phyloP scores from a whole-genome alignment of 139 green algal species.

The Marvania coccoides region DNA sequence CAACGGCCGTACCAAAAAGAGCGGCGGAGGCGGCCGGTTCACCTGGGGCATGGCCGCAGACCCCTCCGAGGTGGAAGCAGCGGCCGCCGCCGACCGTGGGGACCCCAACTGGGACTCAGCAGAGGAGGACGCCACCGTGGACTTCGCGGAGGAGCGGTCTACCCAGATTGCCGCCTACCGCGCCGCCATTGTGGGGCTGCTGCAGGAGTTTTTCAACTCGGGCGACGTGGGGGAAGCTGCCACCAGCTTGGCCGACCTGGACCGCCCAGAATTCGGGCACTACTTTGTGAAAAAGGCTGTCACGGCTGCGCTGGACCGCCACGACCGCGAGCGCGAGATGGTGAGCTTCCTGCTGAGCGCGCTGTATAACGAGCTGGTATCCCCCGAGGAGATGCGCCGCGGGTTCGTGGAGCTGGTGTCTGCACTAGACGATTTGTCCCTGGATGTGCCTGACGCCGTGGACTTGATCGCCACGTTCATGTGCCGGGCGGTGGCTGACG shows the following conservation, averaged over 20 bases:
- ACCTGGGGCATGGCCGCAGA: constrained; percentile 65
- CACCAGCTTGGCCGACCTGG: constrained; percentile 54
- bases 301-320: constrained; percentile 69
- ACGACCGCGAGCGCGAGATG: constrained; percentile 91
- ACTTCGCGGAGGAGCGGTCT: constrained; percentile 20
- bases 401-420: constrained; percentile 65
- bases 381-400: constrained; percentile 6
- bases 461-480: constrained; percentile 57
- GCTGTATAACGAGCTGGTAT: constrained; percentile 70
- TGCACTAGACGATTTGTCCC: constrained; percentile 66
- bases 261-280: constrained; percentile 46
- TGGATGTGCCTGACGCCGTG: constrained; percentile 82
- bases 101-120: constrained; percentile 82
- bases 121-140: constrained; percentile 4
- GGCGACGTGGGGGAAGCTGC: constrained; percentile 55
- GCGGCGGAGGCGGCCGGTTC: constrained; percentile 74
- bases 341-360: constrained; percentile 66
- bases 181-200: constrained; percentile 5
- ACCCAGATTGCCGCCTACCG: constrained; percentile 33
- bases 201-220: constrained; percentile 77
- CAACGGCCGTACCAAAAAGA: constrained; percentile 67
- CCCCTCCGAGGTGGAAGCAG: constrained; percentile 3
- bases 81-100: constrained; percentile 43
- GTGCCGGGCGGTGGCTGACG: constrained; percentile 68
- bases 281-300: constrained; percentile 90